Conservation (phyloP, 75 land plant genomes). For the Sequoia sempervirens region DNA sequence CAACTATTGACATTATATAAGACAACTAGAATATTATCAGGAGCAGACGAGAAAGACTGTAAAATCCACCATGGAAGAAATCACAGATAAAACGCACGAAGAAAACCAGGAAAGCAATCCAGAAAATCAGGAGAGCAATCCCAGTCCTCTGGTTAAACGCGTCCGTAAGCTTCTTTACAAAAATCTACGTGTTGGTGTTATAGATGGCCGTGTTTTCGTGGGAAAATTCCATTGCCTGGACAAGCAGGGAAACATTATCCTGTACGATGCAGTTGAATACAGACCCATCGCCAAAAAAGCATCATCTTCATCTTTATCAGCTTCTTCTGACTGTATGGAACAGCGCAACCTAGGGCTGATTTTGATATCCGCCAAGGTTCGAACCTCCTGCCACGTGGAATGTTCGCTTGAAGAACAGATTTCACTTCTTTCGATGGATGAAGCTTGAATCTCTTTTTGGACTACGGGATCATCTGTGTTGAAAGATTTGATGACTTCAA, state of each 20-base stretch:
- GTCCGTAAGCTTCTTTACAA: conserved; percentile 57
- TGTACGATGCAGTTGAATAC: conserved; percentile 83
- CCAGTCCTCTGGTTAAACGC: conserved; percentile 15
- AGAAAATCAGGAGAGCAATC: not conserved
- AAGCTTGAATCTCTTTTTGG: not conserved
- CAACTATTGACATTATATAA: too few species aligned
- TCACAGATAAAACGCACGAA: not conserved
- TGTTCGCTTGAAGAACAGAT: conserved; percentile 71
- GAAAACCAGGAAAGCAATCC: not conserved
- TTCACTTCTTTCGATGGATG: conserved; percentile 43
- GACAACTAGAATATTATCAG: too few species aligned
- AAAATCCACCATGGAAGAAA: not conserved
- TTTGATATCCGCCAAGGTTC: conserved; percentile 74
- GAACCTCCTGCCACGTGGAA: conserved; percentile 75
- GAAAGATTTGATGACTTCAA: not conserved
- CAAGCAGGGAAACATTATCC: conserved; percentile 94
- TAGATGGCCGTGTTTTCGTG: conserved; percentile 77
- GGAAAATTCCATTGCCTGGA: conserved; percentile 86
- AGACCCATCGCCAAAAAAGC: conserved; percentile 27
- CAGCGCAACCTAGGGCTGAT: conserved; percentile 79
- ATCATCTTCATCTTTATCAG: conserved; percentile 36
- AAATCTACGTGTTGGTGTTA: conserved; percentile 63
- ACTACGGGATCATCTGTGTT: not conserved
- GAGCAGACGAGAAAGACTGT: not conserved
- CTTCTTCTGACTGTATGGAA: conserved; percentile 30